Base-by-base conservation (phyloP, 75 land plant genomes). In the Selaginella tamariscina region DNA sequence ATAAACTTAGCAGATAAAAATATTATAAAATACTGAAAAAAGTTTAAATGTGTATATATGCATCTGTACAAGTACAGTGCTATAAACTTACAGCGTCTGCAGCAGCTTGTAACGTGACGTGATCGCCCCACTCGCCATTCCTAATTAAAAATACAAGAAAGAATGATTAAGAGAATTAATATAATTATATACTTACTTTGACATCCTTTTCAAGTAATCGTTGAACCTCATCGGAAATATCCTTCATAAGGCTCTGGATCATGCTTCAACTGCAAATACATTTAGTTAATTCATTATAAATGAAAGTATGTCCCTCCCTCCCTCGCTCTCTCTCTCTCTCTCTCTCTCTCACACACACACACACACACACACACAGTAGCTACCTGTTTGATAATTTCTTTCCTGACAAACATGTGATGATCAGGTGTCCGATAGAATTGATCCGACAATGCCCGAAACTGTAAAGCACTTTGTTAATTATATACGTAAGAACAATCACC, bases 61-160 rank as follows among this genome's bases (percentile, higher is more conserved):
- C n/a, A n/a, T n/a, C n/a, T n/a, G n/a, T n/a, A n/a, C 20, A 11
- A 49, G 11, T 11, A 49, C 20, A 20, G 18, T 11, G 54, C 11
- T 11, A 49, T 11, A 49, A 18, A 0, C 78, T 31, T 86, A 91
- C 97, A 72, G 69, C 75, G 68, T 91, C 97, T 24, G 93, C 88
- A 77, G 97, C 97, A 74, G 97, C 97, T 74, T 91, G 97, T 68
- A 91, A 76, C 5, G 97, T 91, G 26, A 91, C 97, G 80, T 91
- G 97, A 71, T 91, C 97, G 66, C 97, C 97, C 97, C 97, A 91
- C 69, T 91, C 97, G 9, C 97, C 89, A 72, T 65, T 77, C 83
- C 97, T 91, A 66, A 68, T 2, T n/a, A 1, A 32, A 2, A 21
- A 32, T 18, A 8, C 29, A 73, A 74, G 26, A 49, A 33, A 66